Percentiles rank a stretch among this genome's conserved stretches.
Evolutionary conservation across 108 stramenopile genomes (phyloP).

Genomic region (Nitzschia palea): DNA sequence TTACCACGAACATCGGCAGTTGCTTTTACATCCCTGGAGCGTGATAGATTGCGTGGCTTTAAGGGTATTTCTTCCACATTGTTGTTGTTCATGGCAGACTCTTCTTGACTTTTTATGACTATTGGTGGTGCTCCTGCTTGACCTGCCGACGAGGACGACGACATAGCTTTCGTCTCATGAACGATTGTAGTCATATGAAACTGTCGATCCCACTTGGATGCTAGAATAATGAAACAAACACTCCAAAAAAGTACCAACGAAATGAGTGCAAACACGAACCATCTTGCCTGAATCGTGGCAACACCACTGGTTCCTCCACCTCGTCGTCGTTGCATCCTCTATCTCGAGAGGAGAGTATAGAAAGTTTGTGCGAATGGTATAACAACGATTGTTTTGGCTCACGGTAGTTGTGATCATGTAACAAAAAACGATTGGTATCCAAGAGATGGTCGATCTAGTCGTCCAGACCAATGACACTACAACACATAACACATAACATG

Average conservation of each 20-base stretch:
- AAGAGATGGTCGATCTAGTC: no score
- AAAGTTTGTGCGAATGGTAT: no score
- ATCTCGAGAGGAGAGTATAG: no score
- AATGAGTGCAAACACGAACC: not conserved
- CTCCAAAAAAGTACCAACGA: not conserved
- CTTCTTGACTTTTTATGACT: not conserved
- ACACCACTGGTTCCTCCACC: not conserved
- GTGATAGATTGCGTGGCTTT: conserved; percentile 8
- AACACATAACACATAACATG: no score
- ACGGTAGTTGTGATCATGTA: no score
- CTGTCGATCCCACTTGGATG: not conserved
- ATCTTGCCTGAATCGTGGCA: not conserved
- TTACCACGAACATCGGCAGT: conserved; percentile 68
- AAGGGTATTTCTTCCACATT: conserved; percentile 1
- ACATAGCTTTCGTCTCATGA: not conserved
- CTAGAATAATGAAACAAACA: not conserved
- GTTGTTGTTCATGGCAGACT: not conserved
- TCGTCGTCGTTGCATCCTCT: not conserved
- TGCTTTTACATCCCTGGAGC: conserved; percentile 1
- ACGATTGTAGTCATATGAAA: not conserved
- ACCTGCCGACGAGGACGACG: not conserved
- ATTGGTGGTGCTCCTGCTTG: not conserved
- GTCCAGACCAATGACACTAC: no score
- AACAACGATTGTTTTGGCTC: no score
- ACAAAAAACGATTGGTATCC: no score